Evolutionary conservation across 73 alveolate species (phyloP).

Genomic region (Effrenium voratum): DNA sequence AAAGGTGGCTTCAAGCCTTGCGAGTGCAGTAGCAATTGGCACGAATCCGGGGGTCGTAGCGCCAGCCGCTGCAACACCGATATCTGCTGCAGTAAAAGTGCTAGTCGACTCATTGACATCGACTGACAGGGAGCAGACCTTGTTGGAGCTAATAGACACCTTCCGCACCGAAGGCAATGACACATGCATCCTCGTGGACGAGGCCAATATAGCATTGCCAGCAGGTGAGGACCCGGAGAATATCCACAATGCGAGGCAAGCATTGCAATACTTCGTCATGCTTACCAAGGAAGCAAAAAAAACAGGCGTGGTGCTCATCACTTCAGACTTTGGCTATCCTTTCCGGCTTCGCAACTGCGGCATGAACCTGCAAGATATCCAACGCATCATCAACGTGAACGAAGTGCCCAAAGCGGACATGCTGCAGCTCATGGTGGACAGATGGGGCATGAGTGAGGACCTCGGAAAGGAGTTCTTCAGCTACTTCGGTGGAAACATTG

Average conservation of each 20-base stretch:
- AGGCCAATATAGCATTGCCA: not conserved
- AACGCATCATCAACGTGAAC: not conserved
- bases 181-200: slow-evolving; percentile 17
- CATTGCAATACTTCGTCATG: not conserved
- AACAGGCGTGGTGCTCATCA: not conserved
- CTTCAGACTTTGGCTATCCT: not conserved
- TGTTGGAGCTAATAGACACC: not conserved
- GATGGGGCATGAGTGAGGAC: slow-evolving; percentile 2
- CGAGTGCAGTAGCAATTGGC: not conserved
- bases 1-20: not conserved
- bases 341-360: not conserved
- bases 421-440: not conserved
- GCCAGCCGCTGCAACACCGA: slow-evolving; percentile 2
- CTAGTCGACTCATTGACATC: not conserved
- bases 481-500: slow-evolving; percentile 19
- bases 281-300: not conserved
- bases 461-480: slow-evolving; percentile 16
- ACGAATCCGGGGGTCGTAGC: slow-evolving; percentile 2
- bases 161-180: not conserved
- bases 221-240: not conserved
- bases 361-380: not conserved
- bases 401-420: not conserved
- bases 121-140: not conserved
- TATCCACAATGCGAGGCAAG: not conserved
- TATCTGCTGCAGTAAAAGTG: not conserved